phyloP scores from a whole-genome alignment of 208 protist genomes.

The Trichomonas vaginalis region DNA sequence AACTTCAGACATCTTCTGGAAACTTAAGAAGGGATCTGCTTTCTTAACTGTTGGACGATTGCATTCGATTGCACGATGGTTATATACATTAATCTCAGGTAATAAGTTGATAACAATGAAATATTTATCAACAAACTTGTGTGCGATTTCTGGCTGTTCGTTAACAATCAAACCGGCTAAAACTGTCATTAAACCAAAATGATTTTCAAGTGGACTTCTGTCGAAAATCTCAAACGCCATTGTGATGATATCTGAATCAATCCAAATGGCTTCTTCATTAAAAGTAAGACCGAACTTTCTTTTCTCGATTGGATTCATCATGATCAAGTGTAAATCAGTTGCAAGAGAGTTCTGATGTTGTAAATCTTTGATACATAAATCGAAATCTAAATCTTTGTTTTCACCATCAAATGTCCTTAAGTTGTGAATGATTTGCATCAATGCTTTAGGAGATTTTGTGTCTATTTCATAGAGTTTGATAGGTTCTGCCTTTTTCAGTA shows the following conservation, averaged over 20 bases:
- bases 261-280: not conserved
- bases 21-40: not conserved
- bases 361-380: not conserved
- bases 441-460: not conserved
- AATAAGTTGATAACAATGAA: not conserved
- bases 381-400: not conserved
- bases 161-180: not conserved
- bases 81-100: not conserved
- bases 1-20: not conserved
- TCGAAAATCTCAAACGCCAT: not conserved
- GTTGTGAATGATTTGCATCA: not conserved
- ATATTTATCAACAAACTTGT: not conserved
- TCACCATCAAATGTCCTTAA: not conserved
- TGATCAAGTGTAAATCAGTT: not conserved
- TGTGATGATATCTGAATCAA: not conserved
- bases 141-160: not conserved
- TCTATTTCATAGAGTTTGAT: not conserved
- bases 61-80: not conserved
- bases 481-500: not conserved
- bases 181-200: not conserved
- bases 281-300: not conserved
- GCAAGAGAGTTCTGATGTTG: not conserved
- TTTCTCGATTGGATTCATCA: not conserved
- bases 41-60: not conserved
- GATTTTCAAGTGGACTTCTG: not conserved